Percentiles rank a stretch among this genome's conserved stretches.
phyloP scores from a whole-genome alignment of 164 flowering plant species.

The Euptelea pleiosperma region DNA sequence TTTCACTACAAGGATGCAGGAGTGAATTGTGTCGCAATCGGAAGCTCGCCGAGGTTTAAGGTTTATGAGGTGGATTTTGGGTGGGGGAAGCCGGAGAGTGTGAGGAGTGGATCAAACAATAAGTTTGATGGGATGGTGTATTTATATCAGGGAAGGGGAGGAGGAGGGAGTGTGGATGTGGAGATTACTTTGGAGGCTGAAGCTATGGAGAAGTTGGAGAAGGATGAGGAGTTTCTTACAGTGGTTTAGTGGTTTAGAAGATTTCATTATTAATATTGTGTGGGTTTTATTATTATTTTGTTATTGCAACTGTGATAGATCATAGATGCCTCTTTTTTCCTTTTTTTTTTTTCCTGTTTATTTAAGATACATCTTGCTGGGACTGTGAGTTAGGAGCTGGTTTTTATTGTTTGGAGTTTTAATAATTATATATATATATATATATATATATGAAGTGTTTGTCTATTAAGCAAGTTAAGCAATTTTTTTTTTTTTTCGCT shows the following conservation, averaged over 20 bases:
- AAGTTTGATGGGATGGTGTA: slow-evolving; percentile 96
- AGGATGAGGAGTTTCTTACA: slow-evolving; percentile 59
- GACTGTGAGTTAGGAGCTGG: too few species aligned
- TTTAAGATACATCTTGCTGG: too few species aligned
- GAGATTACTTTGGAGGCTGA: slow-evolving; percentile 67
- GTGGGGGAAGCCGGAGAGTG: slow-evolving; percentile 70
- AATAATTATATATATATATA: too few species aligned
- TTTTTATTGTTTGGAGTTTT: too few species aligned
- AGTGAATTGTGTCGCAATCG: slow-evolving; percentile 80
- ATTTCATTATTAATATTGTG: too few species aligned
- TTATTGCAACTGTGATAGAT: too few species aligned
- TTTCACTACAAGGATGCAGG: slow-evolving; percentile 88
- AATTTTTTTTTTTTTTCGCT: too few species aligned
- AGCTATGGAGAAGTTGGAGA: slow-evolving; percentile 75
- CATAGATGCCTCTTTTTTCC: too few species aligned
- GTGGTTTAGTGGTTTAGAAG: slow-evolving; percentile 9
- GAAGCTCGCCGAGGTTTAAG: slow-evolving; percentile 89
- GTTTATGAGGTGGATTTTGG: slow-evolving; percentile 93
- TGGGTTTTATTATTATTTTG: too few species aligned
- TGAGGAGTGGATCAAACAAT: slow-evolving; percentile 81
- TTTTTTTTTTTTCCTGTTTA: too few species aligned
- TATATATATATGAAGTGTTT: too few species aligned
- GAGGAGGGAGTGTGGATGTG: slow-evolving; percentile 74
- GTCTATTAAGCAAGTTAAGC: too few species aligned
- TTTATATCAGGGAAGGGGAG: slow-evolving; percentile 68